Conservation (phyloP, 805 yeast genomes). For the Ogataea ramenticola region DNA sequence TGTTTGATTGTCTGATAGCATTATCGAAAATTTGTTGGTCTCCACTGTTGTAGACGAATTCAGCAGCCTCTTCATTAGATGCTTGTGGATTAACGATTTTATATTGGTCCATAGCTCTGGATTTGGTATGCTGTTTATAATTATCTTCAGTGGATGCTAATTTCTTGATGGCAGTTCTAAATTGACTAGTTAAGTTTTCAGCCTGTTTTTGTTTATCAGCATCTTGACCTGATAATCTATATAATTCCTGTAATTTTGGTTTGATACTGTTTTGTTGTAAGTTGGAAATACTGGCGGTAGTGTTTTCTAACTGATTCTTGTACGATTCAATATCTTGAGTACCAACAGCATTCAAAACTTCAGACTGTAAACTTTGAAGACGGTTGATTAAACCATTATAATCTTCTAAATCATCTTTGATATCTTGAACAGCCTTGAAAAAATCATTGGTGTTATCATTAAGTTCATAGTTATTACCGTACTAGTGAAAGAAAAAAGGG, state of each 20-base stretch:
- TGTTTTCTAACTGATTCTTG: slow-evolving; percentile 69
- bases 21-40: slow-evolving; percentile 92
- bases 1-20: slow-evolving; percentile 78
- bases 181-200: slow-evolving; percentile 77
- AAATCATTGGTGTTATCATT: slow-evolving; percentile 33
- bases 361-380: slow-evolving; percentile 63
- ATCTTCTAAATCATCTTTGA: slow-evolving; percentile 62
- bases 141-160: slow-evolving; percentile 82
- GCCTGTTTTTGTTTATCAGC: slow-evolving; percentile 84
- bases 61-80: slow-evolving; percentile 73
- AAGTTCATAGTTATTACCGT: background rate
- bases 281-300: slow-evolving; percentile 71
- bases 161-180: slow-evolving; percentile 79
- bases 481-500: background rate
- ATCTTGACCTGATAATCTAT: slow-evolving; percentile 63
- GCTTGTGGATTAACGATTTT: slow-evolving; percentile 84
- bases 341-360: slow-evolving; percentile 65
- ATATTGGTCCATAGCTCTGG: slow-evolving; percentile 89
- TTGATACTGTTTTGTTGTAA: slow-evolving; percentile 66
- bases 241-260: slow-evolving; percentile 67
- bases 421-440: slow-evolving; percentile 60
- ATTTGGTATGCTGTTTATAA: slow-evolving; percentile 75
- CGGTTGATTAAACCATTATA: slow-evolving; percentile 64
- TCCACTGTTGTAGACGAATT: slow-evolving; percentile 77
- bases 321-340: slow-evolving; percentile 61